phyloP scores from a whole-genome alignment of 805 yeast genomes.

The Starmerella floris region DNA sequence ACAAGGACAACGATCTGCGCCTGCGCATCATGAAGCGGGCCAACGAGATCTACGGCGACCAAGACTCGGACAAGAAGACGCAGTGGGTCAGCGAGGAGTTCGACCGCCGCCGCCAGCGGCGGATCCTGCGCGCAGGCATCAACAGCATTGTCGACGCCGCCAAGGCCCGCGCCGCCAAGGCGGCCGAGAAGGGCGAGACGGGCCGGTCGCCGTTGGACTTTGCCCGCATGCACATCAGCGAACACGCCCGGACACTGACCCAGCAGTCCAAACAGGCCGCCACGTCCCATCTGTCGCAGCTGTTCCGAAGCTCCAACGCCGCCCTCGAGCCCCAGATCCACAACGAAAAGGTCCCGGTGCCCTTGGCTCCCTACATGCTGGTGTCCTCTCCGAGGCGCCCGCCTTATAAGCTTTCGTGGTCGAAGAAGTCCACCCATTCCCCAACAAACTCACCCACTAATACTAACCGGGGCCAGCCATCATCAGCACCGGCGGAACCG shows the following conservation, averaged over 20 bases:
- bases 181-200: background rate
- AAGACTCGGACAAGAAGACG: slow-evolving; percentile 39
- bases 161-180: slow-evolving; percentile 9
- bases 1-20: slow-evolving; percentile 77
- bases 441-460: background rate
- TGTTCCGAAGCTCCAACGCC: slow-evolving; percentile 19
- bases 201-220: background rate
- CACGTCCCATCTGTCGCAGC: slow-evolving; percentile 15
- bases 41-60: slow-evolving; percentile 46
- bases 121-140: slow-evolving; percentile 34
- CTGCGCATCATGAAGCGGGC: slow-evolving; percentile 70
- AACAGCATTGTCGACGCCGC: slow-evolving; percentile 17
- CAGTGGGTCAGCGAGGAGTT: slow-evolving; percentile 71
- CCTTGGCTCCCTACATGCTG: slow-evolving; percentile 17
- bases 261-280: slow-evolving; percentile 18
- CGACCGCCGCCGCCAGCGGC: slow-evolving; percentile 45
- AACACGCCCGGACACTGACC: slow-evolving; percentile 10
- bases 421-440: background rate
- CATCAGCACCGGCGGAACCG: no score
- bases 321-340: slow-evolving; percentile 14
- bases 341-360: slow-evolving; percentile 14
- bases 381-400: slow-evolving; percentile 21
- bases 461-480: no score
- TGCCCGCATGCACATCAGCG: background rate
- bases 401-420: slow-evolving; percentile 4